These are phyloP conservation scores for Pseudomassariella vexata DNA, from an alignment of 2,329 filamentous ascomycete species.

Conservation along the genomic window DNA sequence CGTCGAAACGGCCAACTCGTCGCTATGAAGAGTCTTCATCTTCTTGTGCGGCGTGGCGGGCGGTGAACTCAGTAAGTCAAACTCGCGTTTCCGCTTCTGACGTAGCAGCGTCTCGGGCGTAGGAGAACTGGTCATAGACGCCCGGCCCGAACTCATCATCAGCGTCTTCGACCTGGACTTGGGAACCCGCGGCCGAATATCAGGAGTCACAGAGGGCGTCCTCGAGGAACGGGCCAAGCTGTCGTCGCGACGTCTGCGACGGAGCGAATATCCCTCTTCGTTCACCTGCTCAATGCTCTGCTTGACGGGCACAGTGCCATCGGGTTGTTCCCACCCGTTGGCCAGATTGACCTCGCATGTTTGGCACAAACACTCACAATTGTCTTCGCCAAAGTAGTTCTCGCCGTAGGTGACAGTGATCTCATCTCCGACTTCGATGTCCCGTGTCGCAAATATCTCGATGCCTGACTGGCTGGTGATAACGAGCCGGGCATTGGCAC, in stretches of 20 bases:
- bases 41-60: slow-evolving; percentile 51
- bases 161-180: slow-evolving; percentile 32
- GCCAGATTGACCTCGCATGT: slow-evolving; percentile 71
- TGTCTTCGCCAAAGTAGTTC: slow-evolving; percentile 91
- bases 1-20: slow-evolving; percentile 20
- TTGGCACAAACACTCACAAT: slow-evolving; percentile 88
- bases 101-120: slow-evolving; percentile 17
- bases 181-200: slow-evolving; percentile 45
- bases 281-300: slow-evolving; percentile 49
- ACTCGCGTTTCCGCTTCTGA: slow-evolving; percentile 36
- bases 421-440: slow-evolving; percentile 84
- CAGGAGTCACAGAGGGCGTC: slow-evolving; percentile 51
- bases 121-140: slow-evolving; percentile 28
- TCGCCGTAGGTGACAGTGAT: slow-evolving; percentile 96
- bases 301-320: slow-evolving; percentile 38
- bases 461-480: slow-evolving; percentile 83
- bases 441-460: slow-evolving; percentile 76
- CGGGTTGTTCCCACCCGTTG: slow-evolving; percentile 75
- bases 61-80: slow-evolving; percentile 43
- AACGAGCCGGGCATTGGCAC: slow-evolving; percentile 81
- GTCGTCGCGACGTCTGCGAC: slow-evolving; percentile 46
- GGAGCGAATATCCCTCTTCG: slow-evolving; percentile 48
- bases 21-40: slow-evolving; percentile 30
- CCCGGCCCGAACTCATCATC: slow-evolving; percentile 25
- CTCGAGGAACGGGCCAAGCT: slow-evolving; percentile 45